These are phyloP conservation scores for Telopea speciosissima DNA, from an alignment of 177 flowering plant genomes.

Conservation along the genomic window DNA sequence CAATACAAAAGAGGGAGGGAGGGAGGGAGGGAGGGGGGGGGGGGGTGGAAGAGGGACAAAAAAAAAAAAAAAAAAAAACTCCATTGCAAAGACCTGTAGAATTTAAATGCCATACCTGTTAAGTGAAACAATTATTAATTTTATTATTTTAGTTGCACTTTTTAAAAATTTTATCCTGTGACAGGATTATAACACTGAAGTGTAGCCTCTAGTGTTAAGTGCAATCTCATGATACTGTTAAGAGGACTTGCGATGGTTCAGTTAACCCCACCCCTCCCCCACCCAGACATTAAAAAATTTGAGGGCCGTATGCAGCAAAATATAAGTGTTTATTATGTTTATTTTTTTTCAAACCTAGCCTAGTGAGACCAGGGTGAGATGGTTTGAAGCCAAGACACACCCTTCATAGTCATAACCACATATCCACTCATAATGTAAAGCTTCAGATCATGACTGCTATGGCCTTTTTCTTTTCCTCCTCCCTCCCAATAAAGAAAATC, in stretches of 20 bases:
- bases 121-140: too few relatives aligned
- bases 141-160: too few relatives aligned
- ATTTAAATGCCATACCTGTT: not conserved
- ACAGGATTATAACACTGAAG: not conserved
- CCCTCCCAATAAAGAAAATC: too few relatives aligned
- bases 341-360: not conserved
- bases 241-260: not conserved
- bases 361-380: not conserved
- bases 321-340: too few relatives aligned
- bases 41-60: not conserved
- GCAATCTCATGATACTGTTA: too few relatives aligned
- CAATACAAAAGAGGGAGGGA: not conserved
- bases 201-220: not conserved
- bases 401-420: not conserved
- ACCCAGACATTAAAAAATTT: too few relatives aligned
- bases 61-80: not conserved
- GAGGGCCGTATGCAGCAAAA: not conserved
- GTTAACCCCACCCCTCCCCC: too few relatives aligned
- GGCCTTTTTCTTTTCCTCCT: not conserved
- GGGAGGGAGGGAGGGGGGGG: not conserved
- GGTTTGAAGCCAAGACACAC: not conserved
- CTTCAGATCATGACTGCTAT: not conserved
- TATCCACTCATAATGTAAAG: too few relatives aligned
- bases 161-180: too few relatives aligned
- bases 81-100: not conserved